Percentiles rank a stretch among this genome's conserved stretches.
These are phyloP conservation scores for Plantago major DNA, from an alignment of 257 asterid genomes.

Conservation along the genomic window DNA sequence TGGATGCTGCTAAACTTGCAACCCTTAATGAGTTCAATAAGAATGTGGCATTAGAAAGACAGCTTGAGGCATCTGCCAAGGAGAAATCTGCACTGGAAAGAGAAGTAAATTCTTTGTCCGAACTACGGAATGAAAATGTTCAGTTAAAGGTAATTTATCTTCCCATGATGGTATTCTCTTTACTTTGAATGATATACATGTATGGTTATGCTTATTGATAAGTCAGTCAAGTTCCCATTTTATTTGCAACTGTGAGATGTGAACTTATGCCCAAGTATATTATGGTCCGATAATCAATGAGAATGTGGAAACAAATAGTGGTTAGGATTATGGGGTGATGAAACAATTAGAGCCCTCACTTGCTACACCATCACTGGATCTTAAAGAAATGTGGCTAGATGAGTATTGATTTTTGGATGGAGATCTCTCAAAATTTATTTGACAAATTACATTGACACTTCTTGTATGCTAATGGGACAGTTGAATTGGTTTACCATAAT, in stretches of 20 bases:
- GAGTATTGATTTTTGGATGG: neutral
- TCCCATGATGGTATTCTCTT: constrained; percentile 16
- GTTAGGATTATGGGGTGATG: neutral
- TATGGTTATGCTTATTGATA: constrained; percentile 7
- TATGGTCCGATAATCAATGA: neutral
- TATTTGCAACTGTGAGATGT: neutral
- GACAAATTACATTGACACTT: too few relatives aligned
- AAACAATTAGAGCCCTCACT: neutral
- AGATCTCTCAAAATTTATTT: neutral
- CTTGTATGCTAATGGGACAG: too few relatives aligned
- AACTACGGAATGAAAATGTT: constrained; percentile 73
- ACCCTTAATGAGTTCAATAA: constrained; percentile 85
- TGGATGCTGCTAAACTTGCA: constrained; percentile 89
- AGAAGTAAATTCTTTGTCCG: constrained; percentile 51
- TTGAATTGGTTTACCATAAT: too few relatives aligned
- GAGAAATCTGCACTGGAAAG: constrained; percentile 73
- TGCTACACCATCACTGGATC: neutral
- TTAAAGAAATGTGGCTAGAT: neutral
- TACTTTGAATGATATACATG: constrained; percentile 4
- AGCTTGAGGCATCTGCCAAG: constrained; percentile 61
- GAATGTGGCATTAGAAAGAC: constrained; percentile 66
- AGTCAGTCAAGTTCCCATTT: neutral
- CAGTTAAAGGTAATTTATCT: constrained; percentile 55
- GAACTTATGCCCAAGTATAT: neutral
- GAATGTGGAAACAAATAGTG: neutral